Evolutionary conservation across 2,329 filamentous ascomycete species (phyloP).

Genomic region (Hymenoscyphus salicellus): DNA sequence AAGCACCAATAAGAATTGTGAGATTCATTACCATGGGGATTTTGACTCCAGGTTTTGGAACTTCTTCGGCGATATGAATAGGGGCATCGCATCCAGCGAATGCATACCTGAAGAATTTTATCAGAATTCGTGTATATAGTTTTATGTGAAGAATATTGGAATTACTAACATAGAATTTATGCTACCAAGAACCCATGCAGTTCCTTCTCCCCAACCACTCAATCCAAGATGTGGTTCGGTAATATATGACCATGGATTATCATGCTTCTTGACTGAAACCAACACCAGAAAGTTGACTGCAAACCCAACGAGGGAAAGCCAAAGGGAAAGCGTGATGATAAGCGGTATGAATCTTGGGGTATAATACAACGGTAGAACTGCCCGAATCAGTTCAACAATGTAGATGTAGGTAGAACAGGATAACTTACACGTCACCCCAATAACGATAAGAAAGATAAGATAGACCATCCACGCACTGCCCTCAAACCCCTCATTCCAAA

Average conservation of each 20-base stretch:
- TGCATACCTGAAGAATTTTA: slow-evolving; percentile 1
- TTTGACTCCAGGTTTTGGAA: slow-evolving; percentile 63
- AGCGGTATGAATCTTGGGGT: not conserved
- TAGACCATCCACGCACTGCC: slow-evolving; percentile 9
- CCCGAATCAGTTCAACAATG: too few relatives aligned
- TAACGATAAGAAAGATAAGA: slow-evolving; percentile 3
- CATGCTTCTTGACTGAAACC: slow-evolving; percentile 1
- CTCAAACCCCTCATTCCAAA: slow-evolving; percentile 11
- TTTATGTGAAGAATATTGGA: not conserved
- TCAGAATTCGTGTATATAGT: not conserved
- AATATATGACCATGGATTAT: slow-evolving; percentile 5
- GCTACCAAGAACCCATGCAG: slow-evolving; percentile 14
- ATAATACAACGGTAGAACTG: not conserved
- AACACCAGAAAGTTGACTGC: not conserved
- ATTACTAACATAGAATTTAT: slow-evolving; percentile 10
- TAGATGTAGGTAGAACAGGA: not conserved
- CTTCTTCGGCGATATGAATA: slow-evolving; percentile 59
- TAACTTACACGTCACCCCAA: not conserved
- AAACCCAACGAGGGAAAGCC: not conserved
- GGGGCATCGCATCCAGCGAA: slow-evolving; percentile 10
- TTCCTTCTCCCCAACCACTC: slow-evolving; percentile 12
- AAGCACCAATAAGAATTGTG: slow-evolving; percentile 61
- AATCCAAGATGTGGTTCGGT: slow-evolving; percentile 10
- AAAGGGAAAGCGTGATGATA: not conserved
- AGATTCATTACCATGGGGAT: slow-evolving; percentile 68